Evolutionary conservation across 2,329 filamentous ascomycete species (phyloP), one percentile per base, ranked within the genome.

Genomic region (Chaetomium sp.): DNA sequence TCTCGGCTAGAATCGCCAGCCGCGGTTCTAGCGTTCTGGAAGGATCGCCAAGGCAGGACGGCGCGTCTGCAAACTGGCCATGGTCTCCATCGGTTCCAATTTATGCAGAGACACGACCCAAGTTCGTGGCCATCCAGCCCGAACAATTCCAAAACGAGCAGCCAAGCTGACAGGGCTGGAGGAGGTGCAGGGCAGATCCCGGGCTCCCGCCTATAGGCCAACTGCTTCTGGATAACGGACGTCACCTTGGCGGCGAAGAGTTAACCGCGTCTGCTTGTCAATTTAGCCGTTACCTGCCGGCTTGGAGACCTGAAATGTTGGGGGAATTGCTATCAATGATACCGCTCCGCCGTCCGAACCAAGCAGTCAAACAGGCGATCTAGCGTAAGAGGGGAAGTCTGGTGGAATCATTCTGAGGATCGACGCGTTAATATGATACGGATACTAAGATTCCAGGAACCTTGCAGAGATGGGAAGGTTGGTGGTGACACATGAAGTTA

Each of bases 51-150:
- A 33, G 53, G 31, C 9, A 19, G 10, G n/a, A 21, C 6, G 13
- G 16, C n/a, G 38, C 38, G 38, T 42, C 16, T 42, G 38, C 38
- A 42, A 13, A 31, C 13, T 38, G 53, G 10, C 45, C n/a, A 47
- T 23, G 51, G 27, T 33, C 51, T 35, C 3, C 21, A 3, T 23
- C 38, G 38, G 13, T 35, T 23, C 27, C 49, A 23, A 57, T 63
- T 65, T 51, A 58, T 67, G 60, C 57, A 51, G 51, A 29, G 12
- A 61, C 63, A 45, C 58, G 27, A 65, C 63, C 29, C 58, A 23
- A 60, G 35, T 33, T 59, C 60, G 47, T 63, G 63, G 65, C 60
- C 60, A 63, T 62, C 23, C 16, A 31, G 25, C 19, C 27, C 42
- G 42, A 42, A 38, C 56, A 38, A 31, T 31, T 27, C 57, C 27